Base-by-base conservation (phyloP, 805 yeast species). In the Groenewaldozyma tartarivorans region DNA sequence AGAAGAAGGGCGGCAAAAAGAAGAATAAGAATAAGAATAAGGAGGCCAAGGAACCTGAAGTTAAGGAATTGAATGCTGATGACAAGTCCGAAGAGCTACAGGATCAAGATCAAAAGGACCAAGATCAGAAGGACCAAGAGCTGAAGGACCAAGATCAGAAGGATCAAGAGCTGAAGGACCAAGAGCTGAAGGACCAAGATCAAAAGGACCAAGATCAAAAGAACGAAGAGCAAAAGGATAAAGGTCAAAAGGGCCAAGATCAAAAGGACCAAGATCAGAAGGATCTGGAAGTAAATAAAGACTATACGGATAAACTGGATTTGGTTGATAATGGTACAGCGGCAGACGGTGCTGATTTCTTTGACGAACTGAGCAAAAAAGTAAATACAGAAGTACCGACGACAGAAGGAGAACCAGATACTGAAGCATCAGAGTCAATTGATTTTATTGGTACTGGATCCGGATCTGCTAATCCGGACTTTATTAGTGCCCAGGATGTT, bases 1-100 rank as follows among this genome's bases (percentile, higher is more conserved):
- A 67, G 60, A 68, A 66, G 48, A 66, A 68, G 54, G 66, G 77
- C 65, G 74, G 74, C 61, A 68, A 68, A 59, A 67, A 64, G 56
- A 73, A 69, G 56, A 71, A 67, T 54, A 67, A 68, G 58, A 66
- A 66, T 60, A 58, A 60, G 59, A 64, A n/a, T n/a, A n/a, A n/a
- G n/a, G n/a, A n/a, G n/a, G n/a, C 64, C 58, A 58, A 60, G 58
- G 66, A 63, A 52, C 61, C 65, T 46, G 42, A 48, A 20, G 33
- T 24, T 18, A 44, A 38, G 9, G 45, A 31, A 2, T 35, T 24
- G 13, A 41, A 32, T 19, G 42, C 17, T 26, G 42, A 24, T n/a
- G 11, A 13, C 9, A 38, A 11, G n/a, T 38, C 22, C 9, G 36
- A 38, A 13, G 42, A 33, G 39, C 7, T 6, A n/a, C 9, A 9